Conservation (phyloP, 345 rosid species). For the Mercurialis annua region DNA sequence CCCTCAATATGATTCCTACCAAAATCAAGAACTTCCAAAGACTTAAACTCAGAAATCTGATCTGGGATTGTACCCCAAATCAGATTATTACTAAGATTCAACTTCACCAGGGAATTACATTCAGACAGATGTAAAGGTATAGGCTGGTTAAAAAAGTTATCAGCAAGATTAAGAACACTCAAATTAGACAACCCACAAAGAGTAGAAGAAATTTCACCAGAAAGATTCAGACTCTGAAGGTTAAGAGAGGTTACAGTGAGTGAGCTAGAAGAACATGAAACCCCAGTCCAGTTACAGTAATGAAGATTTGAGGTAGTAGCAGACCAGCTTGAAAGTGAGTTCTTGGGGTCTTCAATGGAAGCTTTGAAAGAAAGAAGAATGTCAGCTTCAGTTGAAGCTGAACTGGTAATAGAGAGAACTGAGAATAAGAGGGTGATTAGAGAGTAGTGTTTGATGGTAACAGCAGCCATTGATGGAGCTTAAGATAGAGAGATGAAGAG, state of each 20-base stretch:
- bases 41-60: constrained; percentile 29
- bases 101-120: constrained; percentile 45
- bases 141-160: constrained; percentile 72
- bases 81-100: constrained; percentile 33
- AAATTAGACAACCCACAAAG: constrained; percentile 58
- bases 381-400: constrained; percentile 54
- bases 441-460: constrained; percentile 24
- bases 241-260: constrained; percentile 59
- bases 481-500: constrained; percentile 8
- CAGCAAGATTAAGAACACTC: constrained; percentile 68
- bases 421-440: constrained; percentile 26
- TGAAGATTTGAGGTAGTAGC: constrained; percentile 43
- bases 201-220: constrained; percentile 82
- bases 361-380: constrained; percentile 71
- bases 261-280: constrained; percentile 50
- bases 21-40: constrained; percentile 25
- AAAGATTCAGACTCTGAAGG: constrained; percentile 81
- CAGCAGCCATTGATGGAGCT: constrained; percentile 54
- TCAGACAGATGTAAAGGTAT: constrained; percentile 73
- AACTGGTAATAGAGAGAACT: constrained; percentile 32
- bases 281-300: constrained; percentile 87
- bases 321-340: constrained; percentile 72
- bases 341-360: constrained; percentile 65
- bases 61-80: constrained; percentile 37
- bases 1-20: constrained; percentile 31